Percentiles rank a stretch among this genome's conserved stretches.
Evolutionary conservation across 495 filamentous ascomycete genomes (phyloP).

Genomic region (Paragyromitra xinjiangensis): DNA sequence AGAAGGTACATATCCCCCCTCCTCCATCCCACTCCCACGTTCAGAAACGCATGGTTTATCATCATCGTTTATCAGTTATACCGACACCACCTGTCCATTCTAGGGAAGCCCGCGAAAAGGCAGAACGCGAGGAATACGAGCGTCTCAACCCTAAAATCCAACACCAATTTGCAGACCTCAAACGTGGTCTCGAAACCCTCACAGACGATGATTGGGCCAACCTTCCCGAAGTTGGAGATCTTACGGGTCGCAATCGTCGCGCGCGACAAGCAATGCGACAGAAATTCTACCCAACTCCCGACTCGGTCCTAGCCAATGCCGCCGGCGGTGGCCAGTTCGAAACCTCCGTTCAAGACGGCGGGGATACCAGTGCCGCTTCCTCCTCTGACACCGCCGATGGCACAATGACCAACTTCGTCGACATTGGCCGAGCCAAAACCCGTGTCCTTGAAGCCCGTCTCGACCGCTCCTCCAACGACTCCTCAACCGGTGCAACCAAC

Average conservation of each 20-base stretch:
- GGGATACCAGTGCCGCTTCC: constrained; percentile 61
- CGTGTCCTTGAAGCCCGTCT: constrained; percentile 90
- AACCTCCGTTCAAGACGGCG: constrained; percentile 83
- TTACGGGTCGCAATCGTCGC: constrained; percentile 90
- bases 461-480: constrained; percentile 82
- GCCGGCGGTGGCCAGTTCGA: constrained; percentile 81
- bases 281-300: constrained; percentile 94
- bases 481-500: constrained; percentile 80
- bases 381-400: constrained; percentile 70
- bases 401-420: constrained; percentile 96
- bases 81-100: constrained; percentile 72
- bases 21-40: constrained; percentile 48
- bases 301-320: constrained; percentile 91
- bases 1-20: constrained; percentile 79
- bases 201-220: constrained; percentile 97
- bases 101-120: constrained; percentile 94
- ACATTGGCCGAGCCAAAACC: constrained; percentile 93
- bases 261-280: constrained; percentile 81
- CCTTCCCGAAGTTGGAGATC: constrained; percentile 92
- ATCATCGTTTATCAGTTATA: constrained; percentile 73
- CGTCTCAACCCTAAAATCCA: constrained; percentile 97
- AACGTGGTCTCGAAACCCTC: constrained; percentile 84
- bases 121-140: constrained; percentile 94
- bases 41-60: constrained; percentile 75
- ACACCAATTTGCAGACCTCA: constrained; percentile 96